Evolutionary conservation across 2,329 filamentous ascomycete species (phyloP), one percentile per base, ranked within the genome.

Genomic region (Colletotrichum falcatum): DNA sequence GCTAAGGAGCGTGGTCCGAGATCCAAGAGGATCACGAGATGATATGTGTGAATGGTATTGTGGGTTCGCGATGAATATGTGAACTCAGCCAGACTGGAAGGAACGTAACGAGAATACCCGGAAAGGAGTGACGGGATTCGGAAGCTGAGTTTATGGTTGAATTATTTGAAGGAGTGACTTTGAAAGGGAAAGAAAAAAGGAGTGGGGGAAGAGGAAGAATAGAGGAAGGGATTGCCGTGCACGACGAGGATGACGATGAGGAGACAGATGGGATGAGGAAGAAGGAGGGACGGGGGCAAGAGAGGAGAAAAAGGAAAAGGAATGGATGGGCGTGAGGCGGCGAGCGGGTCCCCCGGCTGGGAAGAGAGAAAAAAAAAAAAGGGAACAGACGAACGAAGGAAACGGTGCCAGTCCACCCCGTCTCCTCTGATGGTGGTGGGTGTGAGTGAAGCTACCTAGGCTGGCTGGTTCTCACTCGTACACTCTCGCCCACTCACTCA

Each of bases 51-150:
- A 71, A 63, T 68, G 63, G 68, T 68, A 61, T 71, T 26, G 59
- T 70, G 59, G 61, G 67, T 68, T 62, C 61, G 73, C 62, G 72
- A 70, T 66, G 60, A 73, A 62, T 59, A 63, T 71, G 64, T 72
- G 65, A 73, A 70, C 74, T 74, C 74, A 77, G 76, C 74, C 74
- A 63, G 68, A 68, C 68, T 44, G 58, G 73, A 80, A 81, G 77
- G 80, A 81, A 79, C 81, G 83, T 78, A 83, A 83, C 81, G 79
- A n/a, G 79, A 74, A 79, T 62, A 79, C 81, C 80, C 80, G 80
- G 84, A 79, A 87, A 85, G 77, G 85, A 86, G 83, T 86, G 85
- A 83, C 83, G 84, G 84, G 82, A 77, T 79, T 81, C 81, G 77
- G 78, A 77, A 54, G 60, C 5, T 66, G 65, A 61, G 64, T 65